Percentiles rank a stretch among this genome's conserved stretches.
Conservation (phyloP, 768 basidiomycete species). For the Crucibulum laeve region DNA sequence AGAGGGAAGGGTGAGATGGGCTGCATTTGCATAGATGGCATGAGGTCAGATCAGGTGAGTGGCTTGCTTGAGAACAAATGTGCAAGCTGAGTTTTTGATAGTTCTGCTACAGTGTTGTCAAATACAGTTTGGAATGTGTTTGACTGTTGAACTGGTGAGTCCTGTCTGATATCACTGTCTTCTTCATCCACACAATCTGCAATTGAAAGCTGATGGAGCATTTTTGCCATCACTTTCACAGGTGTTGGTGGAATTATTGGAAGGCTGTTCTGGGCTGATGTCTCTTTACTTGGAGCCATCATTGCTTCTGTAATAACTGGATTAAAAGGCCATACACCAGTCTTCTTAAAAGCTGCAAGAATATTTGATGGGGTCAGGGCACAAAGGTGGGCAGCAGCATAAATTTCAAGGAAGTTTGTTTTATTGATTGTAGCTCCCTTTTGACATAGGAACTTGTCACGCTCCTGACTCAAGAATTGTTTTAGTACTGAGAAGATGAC, state of each 20-base stretch:
- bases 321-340: conserved; percentile 15
- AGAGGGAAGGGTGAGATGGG: not conserved
- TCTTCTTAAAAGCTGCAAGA: conserved; percentile 14
- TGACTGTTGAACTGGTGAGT: not conserved
- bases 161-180: not conserved
- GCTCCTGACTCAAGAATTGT: not conserved
- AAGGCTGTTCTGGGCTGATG: conserved; percentile 11
- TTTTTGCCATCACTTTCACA: conserved; percentile 12
- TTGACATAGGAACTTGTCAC: conserved; percentile 1
- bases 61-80: conserved; percentile 1
- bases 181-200: not conserved
- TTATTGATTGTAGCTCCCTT: conserved; percentile 17
- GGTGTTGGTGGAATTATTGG: conserved; percentile 18
- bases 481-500: not conserved
- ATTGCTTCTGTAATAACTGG: conserved; percentile 17
- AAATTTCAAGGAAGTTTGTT: conserved; percentile 24
- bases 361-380: conserved; percentile 22
- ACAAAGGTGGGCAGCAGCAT: conserved; percentile 17
- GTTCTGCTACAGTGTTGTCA: conserved; percentile 1
- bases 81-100: conserved; percentile 6
- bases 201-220: conserved; percentile 8
- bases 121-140: not conserved
- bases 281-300: conserved; percentile 18
- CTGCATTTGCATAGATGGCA: conserved; percentile 3
- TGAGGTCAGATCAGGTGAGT: conserved; percentile 2